These are phyloP conservation scores for Stachybotrys chartarum DNA, from an alignment of 2,329 filamentous ascomycete genomes.

Conservation along the genomic window DNA sequence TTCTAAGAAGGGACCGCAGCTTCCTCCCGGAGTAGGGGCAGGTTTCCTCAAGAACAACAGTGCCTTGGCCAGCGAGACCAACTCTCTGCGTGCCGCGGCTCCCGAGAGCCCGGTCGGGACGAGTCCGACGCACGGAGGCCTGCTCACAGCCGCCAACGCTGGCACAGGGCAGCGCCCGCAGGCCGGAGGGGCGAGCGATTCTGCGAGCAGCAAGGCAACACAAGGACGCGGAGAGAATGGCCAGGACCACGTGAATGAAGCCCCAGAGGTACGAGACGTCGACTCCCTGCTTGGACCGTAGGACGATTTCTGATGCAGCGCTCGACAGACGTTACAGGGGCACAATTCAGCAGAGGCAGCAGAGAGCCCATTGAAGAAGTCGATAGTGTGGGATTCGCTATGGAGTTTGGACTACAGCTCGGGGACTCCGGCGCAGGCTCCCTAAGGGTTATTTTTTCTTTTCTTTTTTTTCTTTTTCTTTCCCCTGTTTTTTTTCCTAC, in stretches of 20 bases:
- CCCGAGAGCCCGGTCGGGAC: constrained; percentile 32
- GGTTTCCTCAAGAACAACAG: constrained; percentile 38
- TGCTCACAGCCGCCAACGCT: constrained; percentile 13
- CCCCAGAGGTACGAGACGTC: constrained; percentile 46
- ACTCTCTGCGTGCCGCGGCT: constrained; percentile 44
- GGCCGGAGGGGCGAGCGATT: background rate
- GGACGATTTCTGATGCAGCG: constrained; percentile 20
- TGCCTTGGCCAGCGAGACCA: constrained; percentile 50
- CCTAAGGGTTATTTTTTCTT: background rate
- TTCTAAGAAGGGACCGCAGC: constrained; percentile 67
- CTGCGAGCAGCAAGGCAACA: background rate
- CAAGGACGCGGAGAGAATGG: background rate
- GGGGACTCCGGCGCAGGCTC: constrained; percentile 25
- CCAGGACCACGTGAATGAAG: constrained; percentile 12
- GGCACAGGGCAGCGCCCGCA: constrained; percentile 6
- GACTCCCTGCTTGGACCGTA: constrained; percentile 44
- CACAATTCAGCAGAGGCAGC: constrained; percentile 11
- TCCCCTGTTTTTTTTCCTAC: too few relatives aligned
- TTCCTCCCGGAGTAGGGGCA: constrained; percentile 35
- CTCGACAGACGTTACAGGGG: constrained; percentile 12
- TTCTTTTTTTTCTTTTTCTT: background rate
- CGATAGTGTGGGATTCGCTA: constrained; percentile 54
- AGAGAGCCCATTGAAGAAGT: constrained; percentile 39
- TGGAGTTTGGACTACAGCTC: constrained; percentile 55
- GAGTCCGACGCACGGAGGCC: constrained; percentile 31